These are phyloP conservation scores for Monosporozyma solicola DNA, from an alignment of 805 yeast species.

Conservation along the genomic window DNA sequence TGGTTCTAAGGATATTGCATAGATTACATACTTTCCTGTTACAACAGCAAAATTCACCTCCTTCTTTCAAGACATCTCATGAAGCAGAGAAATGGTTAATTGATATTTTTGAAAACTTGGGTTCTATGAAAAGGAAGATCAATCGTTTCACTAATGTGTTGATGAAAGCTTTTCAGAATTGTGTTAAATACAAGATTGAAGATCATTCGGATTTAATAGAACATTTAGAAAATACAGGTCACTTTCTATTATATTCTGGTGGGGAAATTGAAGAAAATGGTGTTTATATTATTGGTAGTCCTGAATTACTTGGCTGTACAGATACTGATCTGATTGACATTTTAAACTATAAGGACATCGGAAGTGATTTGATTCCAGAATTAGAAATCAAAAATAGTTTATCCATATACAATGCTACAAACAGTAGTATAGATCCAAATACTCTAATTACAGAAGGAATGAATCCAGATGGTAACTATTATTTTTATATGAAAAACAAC, in stretches of 20 bases:
- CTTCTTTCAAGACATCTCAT: constrained; percentile 30
- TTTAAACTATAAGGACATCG: constrained; percentile 40
- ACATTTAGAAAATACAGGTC: constrained; percentile 53
- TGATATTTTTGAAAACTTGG: constrained; percentile 59
- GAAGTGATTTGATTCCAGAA: constrained; percentile 38
- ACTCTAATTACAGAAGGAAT: neutral
- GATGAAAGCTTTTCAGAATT: constrained; percentile 63
- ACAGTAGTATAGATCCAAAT: neutral
- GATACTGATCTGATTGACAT: constrained; percentile 38
- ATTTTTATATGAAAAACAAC: neutral
- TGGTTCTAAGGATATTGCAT: constrained; percentile 59
- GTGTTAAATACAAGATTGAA: constrained; percentile 51
- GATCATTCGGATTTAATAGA: constrained; percentile 46
- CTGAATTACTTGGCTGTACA: constrained; percentile 31
- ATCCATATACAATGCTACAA: constrained; percentile 16
- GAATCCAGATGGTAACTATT: constrained; percentile 7
- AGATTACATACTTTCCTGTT: constrained; percentile 63
- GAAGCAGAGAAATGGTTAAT: constrained; percentile 58
- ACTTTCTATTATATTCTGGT: constrained; percentile 69
- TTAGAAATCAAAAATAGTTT: constrained; percentile 25
- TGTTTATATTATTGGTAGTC: constrained; percentile 68
- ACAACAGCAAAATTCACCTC: constrained; percentile 62
- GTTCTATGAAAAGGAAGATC: constrained; percentile 70
- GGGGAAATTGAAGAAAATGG: constrained; percentile 61
- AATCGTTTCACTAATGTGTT: constrained; percentile 65